These are phyloP conservation scores for Diplosphaera chodatii DNA, from an alignment of 139 green algal genomes.

Conservation along the genomic window DNA sequence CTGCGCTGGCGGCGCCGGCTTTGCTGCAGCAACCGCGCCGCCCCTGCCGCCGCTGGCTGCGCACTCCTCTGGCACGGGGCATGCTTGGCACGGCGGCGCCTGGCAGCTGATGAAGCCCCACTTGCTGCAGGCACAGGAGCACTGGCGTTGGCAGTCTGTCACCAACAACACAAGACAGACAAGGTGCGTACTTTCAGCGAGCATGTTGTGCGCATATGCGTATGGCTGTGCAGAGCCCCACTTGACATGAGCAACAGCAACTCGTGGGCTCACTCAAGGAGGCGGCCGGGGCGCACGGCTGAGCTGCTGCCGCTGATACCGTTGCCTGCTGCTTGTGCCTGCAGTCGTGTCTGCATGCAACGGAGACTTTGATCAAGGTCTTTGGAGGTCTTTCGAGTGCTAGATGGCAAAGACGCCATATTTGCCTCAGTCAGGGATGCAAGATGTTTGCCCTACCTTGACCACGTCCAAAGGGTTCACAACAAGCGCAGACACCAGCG, in stretches of 20 bases:
- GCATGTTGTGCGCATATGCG: no score
- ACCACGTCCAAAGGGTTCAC: conserved; percentile 81
- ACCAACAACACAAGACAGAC: no score
- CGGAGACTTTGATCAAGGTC: no score
- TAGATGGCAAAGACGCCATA: no score
- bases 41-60: no score
- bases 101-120: conserved; percentile 33
- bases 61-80: conserved; percentile 3
- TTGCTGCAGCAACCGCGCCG: background rate
- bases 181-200: no score
- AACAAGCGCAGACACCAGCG: conserved; percentile 53
- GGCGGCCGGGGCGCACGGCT: background rate
- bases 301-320: background rate
- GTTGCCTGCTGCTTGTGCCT: conserved; percentile 36
- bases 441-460: conserved; percentile 47
- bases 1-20: background rate
- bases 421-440: no score
- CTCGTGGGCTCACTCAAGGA: conserved; percentile 23
- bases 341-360: conserved; percentile 48
- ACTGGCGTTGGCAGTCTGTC: no score
- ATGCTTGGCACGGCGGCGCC: background rate
- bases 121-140: conserved; percentile 20
- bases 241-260: background rate
- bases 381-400: no score
- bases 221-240: no score